Base-by-base conservation (phyloP, 176 grass and related monocot genomes). In the Olyra latifolia region DNA sequence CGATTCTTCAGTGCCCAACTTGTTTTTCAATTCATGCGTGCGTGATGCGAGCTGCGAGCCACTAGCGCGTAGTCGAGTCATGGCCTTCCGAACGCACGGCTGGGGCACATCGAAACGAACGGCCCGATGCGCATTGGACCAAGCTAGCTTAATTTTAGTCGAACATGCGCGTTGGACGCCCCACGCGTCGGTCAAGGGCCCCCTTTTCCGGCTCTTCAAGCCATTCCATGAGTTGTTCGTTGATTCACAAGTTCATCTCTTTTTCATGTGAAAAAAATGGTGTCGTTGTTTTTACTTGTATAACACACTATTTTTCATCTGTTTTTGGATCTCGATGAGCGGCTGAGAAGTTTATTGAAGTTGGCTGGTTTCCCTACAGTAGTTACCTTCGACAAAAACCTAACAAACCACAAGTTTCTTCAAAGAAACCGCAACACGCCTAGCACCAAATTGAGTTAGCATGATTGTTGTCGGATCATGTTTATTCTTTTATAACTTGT, bases 191-290 rank as follows among this genome's bases (percentile, higher is more conserved):
- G 12, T 88, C 32, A 81, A 83, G 47, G 86, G 55, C 3, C 96
- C 96, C 49, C 42, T 91, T 50, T 71, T 98, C 82, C 86, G 88
- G 41, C 86, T 98, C 40, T 95, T 98, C 75, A 98, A 98, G 60
- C 92, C 96, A 43, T 98, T 98, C 7, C 92, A 98, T 47, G 96
- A 98, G 62, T 84, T 95, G 38, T 93, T 93, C 82, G 92, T 74
- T 7, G 92, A 98, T 89, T 95, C 77, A 5, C 72, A 82, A 78
- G 92, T 98, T 83, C 24, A 46, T 78, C 9, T 47, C 22, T 46
- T 66, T 66, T 46, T 75, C 4, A 43, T 77, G 74, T 61, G 15
- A 8, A 49, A 23, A 72, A 43, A 5, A 42, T 62, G 3, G 6
- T n/a, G 57, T 73, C 22, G 16, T 63, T 84, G 54, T 50, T 39